These are phyloP conservation scores for Fonsecaea multimorphosa DNA, from an alignment of 2,329 filamentous ascomycete genomes.

Conservation along the genomic window DNA sequence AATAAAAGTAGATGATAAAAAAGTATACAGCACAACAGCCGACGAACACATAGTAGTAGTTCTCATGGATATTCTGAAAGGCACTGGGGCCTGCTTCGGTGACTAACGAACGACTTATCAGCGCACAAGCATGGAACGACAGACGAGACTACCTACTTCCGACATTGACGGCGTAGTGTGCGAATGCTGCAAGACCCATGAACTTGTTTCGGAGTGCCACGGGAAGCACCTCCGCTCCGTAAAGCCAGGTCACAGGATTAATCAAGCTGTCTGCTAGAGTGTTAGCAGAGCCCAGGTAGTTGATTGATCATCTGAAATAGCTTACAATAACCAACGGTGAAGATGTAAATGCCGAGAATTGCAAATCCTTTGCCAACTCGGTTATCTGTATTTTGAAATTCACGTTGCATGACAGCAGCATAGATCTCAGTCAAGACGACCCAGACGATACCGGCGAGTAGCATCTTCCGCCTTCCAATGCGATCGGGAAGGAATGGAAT, in stretches of 20 bases:
- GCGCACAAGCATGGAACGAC: not conserved
- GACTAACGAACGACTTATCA: slow-evolving; percentile 17
- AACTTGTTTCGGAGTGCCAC: slow-evolving; percentile 85
- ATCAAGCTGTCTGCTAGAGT: slow-evolving; percentile 17
- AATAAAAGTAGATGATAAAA: slow-evolving; percentile 59
- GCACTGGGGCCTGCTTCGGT: slow-evolving; percentile 63
- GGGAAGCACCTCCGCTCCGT: slow-evolving; percentile 80
- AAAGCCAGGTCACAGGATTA: slow-evolving; percentile 79
- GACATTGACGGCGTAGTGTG: slow-evolving; percentile 72
- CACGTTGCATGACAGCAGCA: slow-evolving; percentile 62
- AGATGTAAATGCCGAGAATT: slow-evolving; percentile 64
- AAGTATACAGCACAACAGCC: slow-evolving; percentile 59
- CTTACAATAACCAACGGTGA: slow-evolving; percentile 62
- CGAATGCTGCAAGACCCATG: slow-evolving; percentile 82
- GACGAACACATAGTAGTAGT: slow-evolving; percentile 67
- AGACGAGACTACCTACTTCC: slow-evolving; percentile 42
- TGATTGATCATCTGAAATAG: slow-evolving; percentile 4
- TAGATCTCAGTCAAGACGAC: slow-evolving; percentile 64
- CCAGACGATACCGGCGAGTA: slow-evolving; percentile 58
- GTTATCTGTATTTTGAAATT: slow-evolving; percentile 63
- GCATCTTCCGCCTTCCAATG: slow-evolving; percentile 63
- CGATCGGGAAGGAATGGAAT: slow-evolving; percentile 61
- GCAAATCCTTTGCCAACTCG: slow-evolving; percentile 64
- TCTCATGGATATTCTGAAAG: slow-evolving; percentile 62
- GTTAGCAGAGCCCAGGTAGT: not conserved